These are phyloP conservation scores for Phytophthora chlamydospora DNA, from an alignment of 352 stramenopile species.

Conservation along the genomic window DNA sequence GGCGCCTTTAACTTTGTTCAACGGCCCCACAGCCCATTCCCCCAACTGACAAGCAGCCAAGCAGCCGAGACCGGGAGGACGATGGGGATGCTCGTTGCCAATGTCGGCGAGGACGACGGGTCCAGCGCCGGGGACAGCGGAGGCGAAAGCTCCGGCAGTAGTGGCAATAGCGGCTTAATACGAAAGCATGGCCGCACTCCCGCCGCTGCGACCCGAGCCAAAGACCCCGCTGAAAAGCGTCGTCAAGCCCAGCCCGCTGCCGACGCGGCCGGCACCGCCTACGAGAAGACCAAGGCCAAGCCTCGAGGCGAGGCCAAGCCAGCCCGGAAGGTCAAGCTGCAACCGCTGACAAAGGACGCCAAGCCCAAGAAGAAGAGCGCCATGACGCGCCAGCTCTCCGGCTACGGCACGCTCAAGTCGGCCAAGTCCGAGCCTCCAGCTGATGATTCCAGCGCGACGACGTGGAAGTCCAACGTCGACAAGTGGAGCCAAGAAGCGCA, in stretches of 20 bases:
- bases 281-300: constrained; percentile 21
- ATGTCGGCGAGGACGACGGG: constrained; percentile 41
- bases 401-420: constrained; percentile 35
- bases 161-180: constrained; percentile 44
- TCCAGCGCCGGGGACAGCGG: constrained; percentile 24
- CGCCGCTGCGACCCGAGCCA: constrained; percentile 16
- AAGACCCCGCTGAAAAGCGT: constrained; percentile 27
- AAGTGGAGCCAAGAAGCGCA: constrained; percentile 45
- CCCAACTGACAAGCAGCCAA: constrained; percentile 29
- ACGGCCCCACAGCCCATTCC: constrained; percentile 15
- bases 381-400: constrained; percentile 30
- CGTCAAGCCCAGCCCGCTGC: constrained; percentile 5
- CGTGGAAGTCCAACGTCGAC: constrained; percentile 53
- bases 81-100: constrained; percentile 30
- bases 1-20: constrained; percentile 25
- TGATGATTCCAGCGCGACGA: constrained; percentile 23
- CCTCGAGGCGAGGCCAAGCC: constrained; percentile 19
- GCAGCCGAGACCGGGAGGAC: constrained; percentile 18
- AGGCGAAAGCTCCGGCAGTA: constrained; percentile 32
- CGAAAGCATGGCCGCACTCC: constrained; percentile 28
- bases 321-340: constrained; percentile 24
- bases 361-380: constrained; percentile 27
- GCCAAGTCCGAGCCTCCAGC: constrained; percentile 13
- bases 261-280: constrained; percentile 6
- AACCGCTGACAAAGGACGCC: constrained; percentile 16